A percentile compares a stretch with the other conserved stretches of the same genome.
phyloP scores from a whole-genome alignment of 2,329 filamentous ascomycete genomes.

The Claviceps citrina region DNA sequence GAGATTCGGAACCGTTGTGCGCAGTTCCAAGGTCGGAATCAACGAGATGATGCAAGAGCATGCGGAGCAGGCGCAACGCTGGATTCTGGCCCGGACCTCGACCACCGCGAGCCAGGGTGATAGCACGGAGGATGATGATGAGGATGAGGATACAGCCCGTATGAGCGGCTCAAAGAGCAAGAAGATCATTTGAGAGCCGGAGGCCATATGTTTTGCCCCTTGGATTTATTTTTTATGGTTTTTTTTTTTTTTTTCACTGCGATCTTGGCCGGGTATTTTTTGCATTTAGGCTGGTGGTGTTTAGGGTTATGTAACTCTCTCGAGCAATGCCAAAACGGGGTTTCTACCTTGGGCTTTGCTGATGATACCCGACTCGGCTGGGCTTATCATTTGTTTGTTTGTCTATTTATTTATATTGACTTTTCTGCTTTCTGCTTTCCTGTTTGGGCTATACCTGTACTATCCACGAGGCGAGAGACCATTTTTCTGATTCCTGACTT shows the following conservation, averaged over 20 bases:
- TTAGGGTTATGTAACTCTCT: conserved; percentile 1
- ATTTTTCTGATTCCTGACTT: no score
- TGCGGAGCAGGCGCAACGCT: conserved; percentile 33
- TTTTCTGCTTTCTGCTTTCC: neutral
- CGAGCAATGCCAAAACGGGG: neutral
- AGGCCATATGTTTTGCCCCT: neutral
- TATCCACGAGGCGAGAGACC: neutral
- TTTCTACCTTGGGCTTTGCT: neutral
- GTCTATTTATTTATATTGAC: neutral
- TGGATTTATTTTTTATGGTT: no score
- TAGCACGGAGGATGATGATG: conserved; percentile 36
- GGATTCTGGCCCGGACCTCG: conserved; percentile 29
- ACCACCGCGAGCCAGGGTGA: conserved; percentile 22
- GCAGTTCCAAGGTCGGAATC: conserved; percentile 32
- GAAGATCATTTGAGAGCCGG: neutral
- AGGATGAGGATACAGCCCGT: conserved; percentile 3
- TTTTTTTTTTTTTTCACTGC: neutral
- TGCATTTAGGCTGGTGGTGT: neutral
- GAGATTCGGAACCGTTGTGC: conserved; percentile 43
- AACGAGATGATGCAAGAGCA: conserved; percentile 43
- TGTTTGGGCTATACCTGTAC: neutral
- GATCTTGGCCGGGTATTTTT: neutral
- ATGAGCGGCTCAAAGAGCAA: neutral
- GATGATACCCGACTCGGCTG: no score
- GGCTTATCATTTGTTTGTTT: neutral